Conservation (phyloP, 1,139 yeast genomes). For the Kodamaea arcana region DNA sequence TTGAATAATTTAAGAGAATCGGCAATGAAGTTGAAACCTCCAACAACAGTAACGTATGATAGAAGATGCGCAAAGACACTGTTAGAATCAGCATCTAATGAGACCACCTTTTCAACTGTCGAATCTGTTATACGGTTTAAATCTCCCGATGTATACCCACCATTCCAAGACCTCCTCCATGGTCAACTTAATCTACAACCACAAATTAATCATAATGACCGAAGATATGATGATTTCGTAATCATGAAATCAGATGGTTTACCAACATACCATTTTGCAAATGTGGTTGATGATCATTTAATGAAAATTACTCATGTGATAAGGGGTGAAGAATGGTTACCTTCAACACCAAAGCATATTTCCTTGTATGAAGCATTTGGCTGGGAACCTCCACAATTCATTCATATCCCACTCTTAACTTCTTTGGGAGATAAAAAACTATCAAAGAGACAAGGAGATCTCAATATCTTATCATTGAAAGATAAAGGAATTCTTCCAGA, state of each 20-base stretch:
- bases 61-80: constrained; percentile 52
- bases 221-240: constrained; percentile 85
- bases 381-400: constrained; percentile 76
- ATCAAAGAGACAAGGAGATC: constrained; percentile 82
- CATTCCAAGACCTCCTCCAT: constrained; percentile 68
- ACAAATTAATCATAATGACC: constrained; percentile 64
- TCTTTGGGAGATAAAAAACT: constrained; percentile 72
- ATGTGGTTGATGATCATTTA: constrained; percentile 88
- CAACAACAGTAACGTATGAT: constrained; percentile 90
- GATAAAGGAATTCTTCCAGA: constrained; percentile 74
- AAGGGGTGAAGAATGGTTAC: constrained; percentile 96
- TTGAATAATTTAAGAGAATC: constrained; percentile 62
- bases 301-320: constrained; percentile 93
- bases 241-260: constrained; percentile 84
- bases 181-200: constrained; percentile 77
- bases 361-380: constrained; percentile 84
- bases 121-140: constrained; percentile 54
- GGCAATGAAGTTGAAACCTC: constrained; percentile 74
- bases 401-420: constrained; percentile 88
- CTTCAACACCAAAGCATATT: constrained; percentile 92
- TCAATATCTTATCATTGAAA: constrained; percentile 59
- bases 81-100: constrained; percentile 16
- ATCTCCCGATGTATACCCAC: constrained; percentile 68
- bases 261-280: constrained; percentile 96
- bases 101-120: constrained; percentile 27